phyloP scores from a whole-genome alignment of 2,329 filamentous ascomycete genomes.

The Dactylella cylindrospora region DNA sequence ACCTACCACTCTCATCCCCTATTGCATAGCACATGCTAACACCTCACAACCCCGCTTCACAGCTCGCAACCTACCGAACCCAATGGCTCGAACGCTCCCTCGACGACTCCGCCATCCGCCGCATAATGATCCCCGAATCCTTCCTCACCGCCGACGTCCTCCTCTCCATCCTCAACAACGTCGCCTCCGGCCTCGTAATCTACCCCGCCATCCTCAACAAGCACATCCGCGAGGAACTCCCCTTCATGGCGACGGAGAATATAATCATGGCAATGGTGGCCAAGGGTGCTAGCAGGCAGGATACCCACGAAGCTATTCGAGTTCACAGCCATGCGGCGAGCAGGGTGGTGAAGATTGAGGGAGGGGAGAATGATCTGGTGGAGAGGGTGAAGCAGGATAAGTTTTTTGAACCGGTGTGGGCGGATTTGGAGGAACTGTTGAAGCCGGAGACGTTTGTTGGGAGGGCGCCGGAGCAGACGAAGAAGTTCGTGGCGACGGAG shows the following conservation, averaged over 20 bases:
- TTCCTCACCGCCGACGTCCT: conserved; percentile 71
- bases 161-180: conserved; percentile 67
- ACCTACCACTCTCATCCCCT: conserved; percentile 12
- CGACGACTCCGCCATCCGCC: conserved; percentile 72
- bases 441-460: conserved; percentile 65
- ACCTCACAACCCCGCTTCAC: too few species aligned
- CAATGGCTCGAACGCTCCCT: conserved; percentile 80
- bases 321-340: conserved; percentile 77
- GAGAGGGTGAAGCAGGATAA: conserved; percentile 70
- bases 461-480: conserved; percentile 59
- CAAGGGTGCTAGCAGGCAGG: conserved; percentile 71
- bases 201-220: conserved; percentile 72
- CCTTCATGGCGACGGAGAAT: conserved; percentile 76
- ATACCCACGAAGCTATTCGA: conserved; percentile 83
- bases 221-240: conserved; percentile 72
- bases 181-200: conserved; percentile 70
- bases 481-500: conserved; percentile 58
- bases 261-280: conserved; percentile 78
- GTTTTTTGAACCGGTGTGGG: conserved; percentile 74
- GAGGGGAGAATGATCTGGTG: conserved; percentile 77
- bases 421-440: conserved; percentile 68
- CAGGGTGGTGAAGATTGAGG: conserved; percentile 70
- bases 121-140: conserved; percentile 64
- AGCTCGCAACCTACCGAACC: conserved; percentile 64
- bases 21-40: too few species aligned